Evolutionary conservation across 2,329 filamentous ascomycete species (phyloP), one percentile per base, ranked within the genome.

Genomic region (Curvularia lunata): DNA sequence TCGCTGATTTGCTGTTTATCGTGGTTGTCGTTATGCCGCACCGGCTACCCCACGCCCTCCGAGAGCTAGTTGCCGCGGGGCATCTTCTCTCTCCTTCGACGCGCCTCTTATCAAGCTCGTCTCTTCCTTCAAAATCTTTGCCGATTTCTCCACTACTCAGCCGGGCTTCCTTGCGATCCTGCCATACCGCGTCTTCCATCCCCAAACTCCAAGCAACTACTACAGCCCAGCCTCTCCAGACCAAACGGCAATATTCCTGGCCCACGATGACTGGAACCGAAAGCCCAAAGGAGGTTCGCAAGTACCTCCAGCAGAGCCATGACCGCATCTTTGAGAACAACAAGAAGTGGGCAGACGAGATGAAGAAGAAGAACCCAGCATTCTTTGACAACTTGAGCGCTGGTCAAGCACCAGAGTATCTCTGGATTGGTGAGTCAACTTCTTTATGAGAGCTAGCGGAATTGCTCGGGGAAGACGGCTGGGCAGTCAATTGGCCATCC

Each of bases 251-350:
- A 21, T 58, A 55, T 42, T 58, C 56, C 7, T 58, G 56, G 56
- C 56, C 56, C 27, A 60, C 21, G 19, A 74, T 72, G 70, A 64
- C 69, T 28, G 58, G 55, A 47, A 63, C 65, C 18, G 59, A 65
- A 57, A 61, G 59, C 5, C 40, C 58, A 40, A 61, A 69, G 56
- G 69, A 71, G 62, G 64, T 76, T 25, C 64, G 63, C 58, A 75
- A 72, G 62, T 88, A 89, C 73, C 83, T 89, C 59, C 78, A 84
- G 77, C 80, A 88, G 78, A 83, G 81, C 67, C 88, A 91, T 75
- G 85, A 88, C 69, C 82, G 83, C 58, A 84, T 91, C 69, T 91
- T 91, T 67, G 84, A 88, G 65, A 85, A 86, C 81, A 91, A 91
- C 80, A 79, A 81, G 62, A 79, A 80, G 53, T 91, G 88, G 88